Conservation (phyloP, 2,329 filamentous ascomycete species). For the Fonsecaea monophora region DNA sequence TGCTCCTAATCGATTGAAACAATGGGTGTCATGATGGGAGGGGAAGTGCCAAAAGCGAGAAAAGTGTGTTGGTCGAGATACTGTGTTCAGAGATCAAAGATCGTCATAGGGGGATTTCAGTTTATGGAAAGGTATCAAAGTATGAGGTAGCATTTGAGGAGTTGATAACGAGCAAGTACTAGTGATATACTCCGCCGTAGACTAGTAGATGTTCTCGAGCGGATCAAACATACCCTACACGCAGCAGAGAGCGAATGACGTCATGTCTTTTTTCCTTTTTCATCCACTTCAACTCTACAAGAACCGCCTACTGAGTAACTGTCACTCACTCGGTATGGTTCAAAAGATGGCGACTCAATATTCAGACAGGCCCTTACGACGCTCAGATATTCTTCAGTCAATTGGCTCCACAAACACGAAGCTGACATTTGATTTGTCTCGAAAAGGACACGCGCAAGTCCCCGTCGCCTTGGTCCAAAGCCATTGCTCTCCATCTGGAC, state of each 20-base stretch:
- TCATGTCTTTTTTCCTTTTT: not conserved
- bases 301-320: too few relatives aligned
- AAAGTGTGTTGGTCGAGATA: not conserved
- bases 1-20: not conserved
- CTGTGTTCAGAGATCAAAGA: not conserved
- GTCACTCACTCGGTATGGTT: not conserved
- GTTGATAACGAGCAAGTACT: not conserved
- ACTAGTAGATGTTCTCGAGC: not conserved
- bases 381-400: not conserved
- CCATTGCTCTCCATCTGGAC: slow-evolving; percentile 2
- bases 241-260: not conserved
- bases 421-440: not conserved
- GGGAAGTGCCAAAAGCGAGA: not conserved
- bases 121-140: not conserved
- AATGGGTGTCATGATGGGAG: not conserved
- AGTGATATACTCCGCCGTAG: not conserved
- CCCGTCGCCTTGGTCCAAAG: not conserved
- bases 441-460: not conserved
- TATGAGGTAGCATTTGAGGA: not conserved
- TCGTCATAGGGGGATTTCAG: not conserved
- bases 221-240: not conserved
- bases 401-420: not conserved
- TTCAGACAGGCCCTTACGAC: not conserved
- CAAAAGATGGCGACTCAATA: not conserved
- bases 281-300: too few relatives aligned